A percentile compares a stretch with the other conserved stretches of the same genome.
These are phyloP conservation scores for Colletotrichum shisoi DNA, from an alignment of 2,329 filamentous ascomycete genomes.

Conservation along the genomic window DNA sequence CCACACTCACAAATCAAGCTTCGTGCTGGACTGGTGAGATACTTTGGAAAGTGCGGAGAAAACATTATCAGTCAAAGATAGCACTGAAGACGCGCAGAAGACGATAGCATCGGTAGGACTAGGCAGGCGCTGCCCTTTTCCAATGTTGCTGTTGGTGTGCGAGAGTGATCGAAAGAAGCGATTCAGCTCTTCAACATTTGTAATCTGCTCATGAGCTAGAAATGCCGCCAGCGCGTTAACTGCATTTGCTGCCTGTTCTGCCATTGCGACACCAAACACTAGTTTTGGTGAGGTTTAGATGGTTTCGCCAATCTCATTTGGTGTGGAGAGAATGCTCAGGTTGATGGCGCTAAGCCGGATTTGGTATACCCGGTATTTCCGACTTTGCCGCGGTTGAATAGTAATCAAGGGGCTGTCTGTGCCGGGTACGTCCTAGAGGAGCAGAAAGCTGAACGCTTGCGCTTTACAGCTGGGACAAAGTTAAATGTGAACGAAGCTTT, in stretches of 20 bases:
- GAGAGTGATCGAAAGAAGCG: constrained; percentile 11
- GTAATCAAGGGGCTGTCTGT: too few species aligned
- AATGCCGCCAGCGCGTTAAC: constrained; percentile 32
- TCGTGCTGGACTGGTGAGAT: neutral
- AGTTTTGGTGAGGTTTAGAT: too few species aligned
- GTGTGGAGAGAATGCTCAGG: too few species aligned
- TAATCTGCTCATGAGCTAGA: constrained; percentile 23
- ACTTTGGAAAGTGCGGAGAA: constrained; percentile 12
- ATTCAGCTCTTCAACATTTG: constrained; percentile 13
- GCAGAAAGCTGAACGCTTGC: too few species aligned
- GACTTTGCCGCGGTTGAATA: too few species aligned
- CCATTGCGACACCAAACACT: constrained; percentile 3
- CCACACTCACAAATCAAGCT: neutral
- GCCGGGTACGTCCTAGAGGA: too few species aligned
- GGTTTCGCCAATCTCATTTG: too few species aligned
- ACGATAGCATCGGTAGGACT: constrained; percentile 32
- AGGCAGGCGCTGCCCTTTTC: neutral
- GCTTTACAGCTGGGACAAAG: too few species aligned
- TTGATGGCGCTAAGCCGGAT: too few species aligned
- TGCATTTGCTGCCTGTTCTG: constrained; percentile 1
- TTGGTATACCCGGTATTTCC: too few species aligned
- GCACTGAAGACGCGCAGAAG: constrained; percentile 35
- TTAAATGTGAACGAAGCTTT: neutral
- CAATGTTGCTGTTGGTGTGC: neutral
- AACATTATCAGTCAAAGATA: constrained; percentile 30